A percentile compares a stretch with the other conserved stretches of the same genome.
Evolutionary conservation across 2,329 filamentous ascomycete genomes (phyloP).

Genomic region (Fusarium praegraminearum): DNA sequence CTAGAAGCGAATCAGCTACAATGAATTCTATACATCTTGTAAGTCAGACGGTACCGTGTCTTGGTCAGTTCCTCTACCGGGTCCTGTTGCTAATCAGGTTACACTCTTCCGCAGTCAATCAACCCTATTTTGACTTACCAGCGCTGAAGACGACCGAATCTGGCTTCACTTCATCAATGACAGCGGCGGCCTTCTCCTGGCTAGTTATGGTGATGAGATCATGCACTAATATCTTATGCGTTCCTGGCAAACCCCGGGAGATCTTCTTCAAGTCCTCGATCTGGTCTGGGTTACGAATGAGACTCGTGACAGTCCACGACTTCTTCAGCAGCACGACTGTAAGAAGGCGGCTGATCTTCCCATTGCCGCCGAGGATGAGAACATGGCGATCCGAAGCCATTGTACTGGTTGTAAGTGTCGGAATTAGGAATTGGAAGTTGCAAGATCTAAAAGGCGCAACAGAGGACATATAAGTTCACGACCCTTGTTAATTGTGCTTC

Average conservation of each 20-base stretch:
- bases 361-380: constrained; percentile 80
- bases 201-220: constrained; percentile 74
- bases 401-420: neutral
- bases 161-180: constrained; percentile 68
- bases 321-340: constrained; percentile 77
- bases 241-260: constrained; percentile 66
- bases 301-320: constrained; percentile 77
- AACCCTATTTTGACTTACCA: constrained; percentile 45
- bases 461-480: constrained; percentile 18
- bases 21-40: neutral
- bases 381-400: constrained; percentile 57
- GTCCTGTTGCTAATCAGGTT: constrained; percentile 36
- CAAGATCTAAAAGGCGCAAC: constrained; percentile 24
- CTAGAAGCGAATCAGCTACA: constrained; percentile 28
- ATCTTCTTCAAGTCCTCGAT: constrained; percentile 69
- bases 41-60: constrained; percentile 37
- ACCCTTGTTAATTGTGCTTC: constrained; percentile 14
- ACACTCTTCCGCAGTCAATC: constrained; percentile 1
- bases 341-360: constrained; percentile 76
- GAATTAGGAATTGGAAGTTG: neutral
- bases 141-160: constrained; percentile 76
- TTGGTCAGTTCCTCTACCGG: constrained; percentile 56
- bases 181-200: constrained; percentile 64
- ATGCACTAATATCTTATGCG: constrained; percentile 72
- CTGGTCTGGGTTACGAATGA: constrained; percentile 77